Evolutionary conservation across 176 grass and related monocot genomes (phyloP), one percentile per base, ranked within the genome.

Genomic region (Poa pratensis): DNA sequence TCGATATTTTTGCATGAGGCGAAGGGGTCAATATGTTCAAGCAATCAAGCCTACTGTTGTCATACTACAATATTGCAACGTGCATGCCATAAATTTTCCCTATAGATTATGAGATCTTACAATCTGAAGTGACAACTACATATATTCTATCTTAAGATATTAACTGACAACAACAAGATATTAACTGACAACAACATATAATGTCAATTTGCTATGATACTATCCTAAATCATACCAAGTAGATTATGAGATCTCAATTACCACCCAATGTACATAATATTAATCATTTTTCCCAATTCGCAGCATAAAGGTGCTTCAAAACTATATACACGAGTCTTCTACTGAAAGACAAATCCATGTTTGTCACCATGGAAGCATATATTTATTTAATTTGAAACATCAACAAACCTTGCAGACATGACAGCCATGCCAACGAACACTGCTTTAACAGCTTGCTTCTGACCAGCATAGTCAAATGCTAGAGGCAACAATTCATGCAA

Each of bases 351-450:
- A 84, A 75, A 84, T 73, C 24, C 17, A 87, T 28, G 69, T 14
- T 45, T 35, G 65, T 77, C 66, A 76, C 12, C 74, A 18, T 0
- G 42, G 65, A 63, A 83, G 17, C 50, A 75, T 35, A 35, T 3
- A 46, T 75, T 57, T 71, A 73, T 58, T 80, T 70, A 17, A 88
- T 63, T 84, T 20, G 40, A 86, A 92, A 27, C 61, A 80, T 57
- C 59, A 75, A 91, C 91, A 60, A 71, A 95, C 96, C 93, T 98
- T 88, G 90, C 86, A 85, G 93, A 98, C 96, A 98, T 98, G 86
- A 93, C 94, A 79, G 96, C 96, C 96, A 98, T 98, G 85, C 96
- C 93, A 88, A 95, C 43, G 70, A 98, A 98, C 23, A 98, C 91
- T 10, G 96, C 96, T 92, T 98, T 95, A 50, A 98, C 91, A 89